These are phyloP conservation scores for Combretum micranthum DNA, from an alignment of 345 rosid genomes.

Conservation along the genomic window DNA sequence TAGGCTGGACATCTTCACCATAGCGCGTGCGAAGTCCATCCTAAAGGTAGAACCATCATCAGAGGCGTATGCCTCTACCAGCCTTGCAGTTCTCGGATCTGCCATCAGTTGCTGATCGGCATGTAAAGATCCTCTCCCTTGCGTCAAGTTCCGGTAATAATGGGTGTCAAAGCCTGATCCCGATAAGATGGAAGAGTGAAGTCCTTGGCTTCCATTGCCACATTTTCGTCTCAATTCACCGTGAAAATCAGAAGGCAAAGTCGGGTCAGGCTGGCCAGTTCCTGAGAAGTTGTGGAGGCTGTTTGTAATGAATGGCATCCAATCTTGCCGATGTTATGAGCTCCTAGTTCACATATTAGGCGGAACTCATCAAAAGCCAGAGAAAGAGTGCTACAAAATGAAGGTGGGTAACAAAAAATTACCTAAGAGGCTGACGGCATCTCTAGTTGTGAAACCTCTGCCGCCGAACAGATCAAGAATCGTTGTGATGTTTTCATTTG, in stretches of 20 bases:
- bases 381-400: background rate
- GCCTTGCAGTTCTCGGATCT: conserved; percentile 29
- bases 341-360: conserved; percentile 29
- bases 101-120: conserved; percentile 50
- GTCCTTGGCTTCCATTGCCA: conserved; percentile 6
- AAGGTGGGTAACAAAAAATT: background rate
- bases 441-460: conserved; percentile 39
- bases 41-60: conserved; percentile 30
- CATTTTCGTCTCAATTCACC: conserved; percentile 25
- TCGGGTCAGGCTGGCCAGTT: conserved; percentile 36
- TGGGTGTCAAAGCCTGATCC: conserved; percentile 31
- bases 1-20: conserved; percentile 43
- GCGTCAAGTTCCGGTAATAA: conserved; percentile 30
- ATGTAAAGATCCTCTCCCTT: conserved; percentile 38
- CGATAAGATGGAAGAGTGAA: conserved; percentile 21
- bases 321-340: conserved; percentile 36
- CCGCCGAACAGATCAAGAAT: conserved; percentile 25
- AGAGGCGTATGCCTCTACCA: conserved; percentile 23
- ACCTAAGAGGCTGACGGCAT: conserved; percentile 48
- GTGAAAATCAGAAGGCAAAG: conserved; percentile 28
- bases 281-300: conserved; percentile 35
- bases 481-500: conserved; percentile 22
- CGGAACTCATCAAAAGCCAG: background rate
- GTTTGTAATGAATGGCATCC: conserved; percentile 27
- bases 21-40: conserved; percentile 35